Percentiles rank a stretch among this genome's conserved stretches.
These are phyloP conservation scores for Cladosporium sp. DNA, from an alignment of 2,329 filamentous ascomycete genomes.

Conservation along the genomic window DNA sequence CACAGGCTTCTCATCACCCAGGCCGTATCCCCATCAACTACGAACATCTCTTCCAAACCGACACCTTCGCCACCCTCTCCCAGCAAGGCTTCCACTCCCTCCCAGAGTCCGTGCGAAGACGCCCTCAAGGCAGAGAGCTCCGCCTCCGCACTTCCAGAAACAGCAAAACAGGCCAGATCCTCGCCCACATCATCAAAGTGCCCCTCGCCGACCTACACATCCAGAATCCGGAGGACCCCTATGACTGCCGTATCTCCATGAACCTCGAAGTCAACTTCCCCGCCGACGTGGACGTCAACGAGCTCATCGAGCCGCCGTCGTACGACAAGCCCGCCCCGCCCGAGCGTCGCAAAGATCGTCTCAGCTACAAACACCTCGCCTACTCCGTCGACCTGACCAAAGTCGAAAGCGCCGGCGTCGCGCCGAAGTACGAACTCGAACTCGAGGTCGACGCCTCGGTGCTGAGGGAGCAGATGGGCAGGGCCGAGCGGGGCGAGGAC, in stretches of 20 bases:
- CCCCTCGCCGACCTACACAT: constrained; percentile 88
- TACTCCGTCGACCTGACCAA: constrained; percentile 94
- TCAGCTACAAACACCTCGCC: constrained; percentile 85
- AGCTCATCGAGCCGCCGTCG: constrained; percentile 54
- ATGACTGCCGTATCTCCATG: constrained; percentile 92
- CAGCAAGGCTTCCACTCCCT: constrained; percentile 60
- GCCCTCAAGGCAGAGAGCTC: constrained; percentile 54
- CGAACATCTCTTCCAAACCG: constrained; percentile 77
- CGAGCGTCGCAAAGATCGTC: constrained; percentile 70
- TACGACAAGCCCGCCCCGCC: constrained; percentile 43
- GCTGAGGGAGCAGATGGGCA: constrained; percentile 67
- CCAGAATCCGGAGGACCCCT: constrained; percentile 71
- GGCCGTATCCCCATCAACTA: constrained; percentile 71
- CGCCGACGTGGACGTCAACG: constrained; percentile 56
- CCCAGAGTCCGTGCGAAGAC: constrained; percentile 46
- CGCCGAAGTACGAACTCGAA: constrained; percentile 79
- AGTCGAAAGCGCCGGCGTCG: constrained; percentile 60
- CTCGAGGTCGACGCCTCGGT: constrained; percentile 68
- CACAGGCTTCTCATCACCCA: constrained; percentile 40
- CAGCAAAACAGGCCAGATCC: constrained; percentile 65
- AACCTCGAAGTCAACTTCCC: constrained; percentile 82
- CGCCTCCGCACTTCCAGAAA: constrained; percentile 65
- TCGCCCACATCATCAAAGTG: constrained; percentile 87
- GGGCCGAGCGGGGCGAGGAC: constrained; percentile 53
- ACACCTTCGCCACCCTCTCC: constrained; percentile 80